These are phyloP conservation scores for Magnaporthiopsis poae DNA, from an alignment of 2,329 filamentous ascomycete genomes.

Conservation along the genomic window DNA sequence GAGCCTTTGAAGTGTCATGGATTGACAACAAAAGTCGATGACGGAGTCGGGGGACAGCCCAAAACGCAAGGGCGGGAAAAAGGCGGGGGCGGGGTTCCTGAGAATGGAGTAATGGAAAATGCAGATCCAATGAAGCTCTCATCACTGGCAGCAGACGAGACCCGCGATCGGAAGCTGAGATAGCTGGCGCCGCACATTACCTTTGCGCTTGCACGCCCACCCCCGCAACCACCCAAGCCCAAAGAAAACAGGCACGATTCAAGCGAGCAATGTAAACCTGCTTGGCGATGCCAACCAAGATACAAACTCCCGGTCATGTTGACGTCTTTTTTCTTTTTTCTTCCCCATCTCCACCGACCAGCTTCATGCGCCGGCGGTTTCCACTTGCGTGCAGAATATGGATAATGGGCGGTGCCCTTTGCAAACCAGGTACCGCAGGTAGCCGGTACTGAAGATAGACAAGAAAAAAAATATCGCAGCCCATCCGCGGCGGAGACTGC, in stretches of 20 bases:
- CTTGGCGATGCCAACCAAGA: conserved; percentile 1
- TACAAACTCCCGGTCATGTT: neutral
- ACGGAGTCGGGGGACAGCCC: too few relatives aligned
- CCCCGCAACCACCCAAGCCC: neutral
- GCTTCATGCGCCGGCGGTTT: neutral
- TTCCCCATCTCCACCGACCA: neutral
- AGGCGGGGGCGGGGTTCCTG: too few relatives aligned
- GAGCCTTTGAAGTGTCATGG: neutral
- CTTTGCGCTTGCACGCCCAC: neutral
- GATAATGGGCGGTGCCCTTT: too few relatives aligned
- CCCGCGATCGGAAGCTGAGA: too few relatives aligned
- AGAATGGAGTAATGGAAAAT: too few relatives aligned
- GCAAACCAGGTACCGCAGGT: neutral
- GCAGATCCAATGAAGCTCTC: too few relatives aligned
- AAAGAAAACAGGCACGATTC: neutral
- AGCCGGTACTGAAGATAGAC: neutral
- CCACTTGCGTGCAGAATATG: neutral
- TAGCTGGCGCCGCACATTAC: neutral
- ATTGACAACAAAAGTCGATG: neutral
- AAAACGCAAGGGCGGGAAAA: too few relatives aligned
- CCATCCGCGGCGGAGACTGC: neutral
- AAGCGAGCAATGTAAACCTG: neutral
- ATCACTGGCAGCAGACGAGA: too few relatives aligned
- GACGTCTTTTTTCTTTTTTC: neutral
- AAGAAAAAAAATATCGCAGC: neutral